Conservation (phyloP, 2,329 filamentous ascomycete genomes). For the Tolypocladium paradoxum region DNA sequence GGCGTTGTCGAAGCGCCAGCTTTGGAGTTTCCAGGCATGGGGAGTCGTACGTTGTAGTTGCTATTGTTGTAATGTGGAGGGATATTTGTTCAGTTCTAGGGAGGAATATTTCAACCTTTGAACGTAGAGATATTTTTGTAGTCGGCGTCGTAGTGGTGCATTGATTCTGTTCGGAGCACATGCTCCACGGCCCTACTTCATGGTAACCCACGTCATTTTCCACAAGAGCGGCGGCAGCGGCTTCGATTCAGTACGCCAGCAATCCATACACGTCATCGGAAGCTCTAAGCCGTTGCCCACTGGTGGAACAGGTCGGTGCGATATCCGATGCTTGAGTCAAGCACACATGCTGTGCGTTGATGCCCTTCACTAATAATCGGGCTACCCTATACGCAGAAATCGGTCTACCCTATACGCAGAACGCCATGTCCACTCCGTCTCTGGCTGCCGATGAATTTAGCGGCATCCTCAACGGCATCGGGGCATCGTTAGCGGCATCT, state of each 20-base stretch:
- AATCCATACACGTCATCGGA: not conserved
- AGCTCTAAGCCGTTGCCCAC: too few relatives aligned
- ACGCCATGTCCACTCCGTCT: too few relatives aligned
- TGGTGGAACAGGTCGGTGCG: too few relatives aligned
- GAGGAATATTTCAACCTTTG: not conserved
- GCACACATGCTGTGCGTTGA: too few relatives aligned
- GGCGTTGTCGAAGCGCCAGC: conserved; percentile 49
- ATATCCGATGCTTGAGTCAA: too few relatives aligned
- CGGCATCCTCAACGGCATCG: too few relatives aligned
- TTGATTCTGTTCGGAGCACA: conserved; percentile 1
- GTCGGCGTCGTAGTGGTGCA: not conserved
- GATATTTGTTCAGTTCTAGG: not conserved
- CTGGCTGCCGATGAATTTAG: too few relatives aligned
- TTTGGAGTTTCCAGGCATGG: conserved; percentile 40
- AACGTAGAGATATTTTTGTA: conserved; percentile 2
- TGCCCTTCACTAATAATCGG: too few relatives aligned
- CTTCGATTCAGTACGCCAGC: not conserved
- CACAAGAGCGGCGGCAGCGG: not conserved
- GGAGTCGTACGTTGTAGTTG: conserved; percentile 1
- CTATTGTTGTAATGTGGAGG: not conserved
- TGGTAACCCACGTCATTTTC: conserved; percentile 18
- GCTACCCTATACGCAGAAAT: too few relatives aligned
- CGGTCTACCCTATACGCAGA: too few relatives aligned
- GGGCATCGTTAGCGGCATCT: too few relatives aligned
- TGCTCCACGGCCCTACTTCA: conserved; percentile 17